These are phyloP conservation scores for Trichosporon coremiiforme DNA, from an alignment of 1,284 basidiomycete genomes.

Conservation along the genomic window DNA sequence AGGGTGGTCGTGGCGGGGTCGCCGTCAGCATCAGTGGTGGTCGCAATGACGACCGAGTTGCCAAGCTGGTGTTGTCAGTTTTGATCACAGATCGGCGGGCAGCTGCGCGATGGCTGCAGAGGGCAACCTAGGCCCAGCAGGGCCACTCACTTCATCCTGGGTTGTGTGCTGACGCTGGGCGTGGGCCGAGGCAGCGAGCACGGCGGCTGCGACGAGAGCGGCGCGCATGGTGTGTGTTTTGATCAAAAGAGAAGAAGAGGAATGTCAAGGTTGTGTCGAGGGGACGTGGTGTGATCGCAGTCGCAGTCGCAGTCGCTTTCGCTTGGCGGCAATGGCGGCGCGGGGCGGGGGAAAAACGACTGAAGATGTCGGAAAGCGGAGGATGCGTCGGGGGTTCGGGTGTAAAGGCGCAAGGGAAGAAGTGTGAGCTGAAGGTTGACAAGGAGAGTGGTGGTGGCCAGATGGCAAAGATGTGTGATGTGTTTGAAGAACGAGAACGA, in stretches of 20 bases:
- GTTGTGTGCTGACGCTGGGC: slow-evolving; percentile 20
- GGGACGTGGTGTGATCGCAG: slow-evolving; percentile 4
- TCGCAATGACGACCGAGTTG: slow-evolving; percentile 39
- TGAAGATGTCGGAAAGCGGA: not conserved
- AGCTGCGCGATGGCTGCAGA: not conserved
- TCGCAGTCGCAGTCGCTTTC: not conserved
- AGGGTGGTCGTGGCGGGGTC: slow-evolving; percentile 34
- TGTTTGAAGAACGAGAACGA: not conserved
- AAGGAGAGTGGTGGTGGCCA: slow-evolving; percentile 6
- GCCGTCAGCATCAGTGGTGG: slow-evolving; percentile 40
- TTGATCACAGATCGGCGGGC: not conserved
- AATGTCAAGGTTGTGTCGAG: not conserved
- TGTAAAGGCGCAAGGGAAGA: not conserved
- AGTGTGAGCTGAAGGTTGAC: no score
- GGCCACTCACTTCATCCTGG: slow-evolving; percentile 4
- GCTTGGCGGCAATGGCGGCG: not conserved
- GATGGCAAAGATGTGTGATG: not conserved
- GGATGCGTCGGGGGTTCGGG: not conserved
- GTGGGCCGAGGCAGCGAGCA: slow-evolving; percentile 21
- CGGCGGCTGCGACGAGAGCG: slow-evolving; percentile 18
- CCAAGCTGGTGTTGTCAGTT: slow-evolving; percentile 35
- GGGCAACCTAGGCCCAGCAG: not conserved
- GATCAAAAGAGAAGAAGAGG: not conserved
- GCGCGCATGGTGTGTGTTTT: slow-evolving; percentile 20
- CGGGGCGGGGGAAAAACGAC: not conserved